Conservation (phyloP, 2,329 filamentous ascomycete genomes). For the Amauroascus verrucosus region DNA sequence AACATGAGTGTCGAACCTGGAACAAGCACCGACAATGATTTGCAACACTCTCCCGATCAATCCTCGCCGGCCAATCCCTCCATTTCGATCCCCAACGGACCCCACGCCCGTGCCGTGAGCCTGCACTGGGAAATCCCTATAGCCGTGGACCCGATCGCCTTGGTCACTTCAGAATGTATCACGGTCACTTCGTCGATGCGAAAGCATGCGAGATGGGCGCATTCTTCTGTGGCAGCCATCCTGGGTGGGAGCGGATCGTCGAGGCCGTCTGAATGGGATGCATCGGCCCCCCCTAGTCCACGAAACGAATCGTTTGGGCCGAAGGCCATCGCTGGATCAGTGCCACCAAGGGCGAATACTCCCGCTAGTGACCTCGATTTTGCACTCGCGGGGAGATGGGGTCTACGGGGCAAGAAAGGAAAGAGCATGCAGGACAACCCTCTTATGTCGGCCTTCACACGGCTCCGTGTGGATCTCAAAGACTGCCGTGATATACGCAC, state of each 20-base stretch:
- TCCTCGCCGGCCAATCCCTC: not conserved
- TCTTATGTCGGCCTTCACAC: conserved; percentile 87
- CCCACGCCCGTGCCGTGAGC: not conserved
- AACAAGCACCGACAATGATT: conserved; percentile 6
- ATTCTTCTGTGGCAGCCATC: conserved; percentile 92
- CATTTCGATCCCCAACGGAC: conserved; percentile 1
- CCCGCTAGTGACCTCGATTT: conserved; percentile 31
- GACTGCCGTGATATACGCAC: conserved; percentile 77
- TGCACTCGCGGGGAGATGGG: conserved; percentile 72
- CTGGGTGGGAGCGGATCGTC: conserved; percentile 57
- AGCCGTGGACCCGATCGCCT: conserved; percentile 77
- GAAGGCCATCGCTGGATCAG: conserved; percentile 15
- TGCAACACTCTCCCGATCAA: not conserved
- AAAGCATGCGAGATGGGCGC: conserved; percentile 90
- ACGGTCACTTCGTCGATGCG: conserved; percentile 97
- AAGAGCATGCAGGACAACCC: conserved; percentile 98
- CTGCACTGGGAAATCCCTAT: conserved; percentile 36
- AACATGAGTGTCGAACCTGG: conserved; percentile 14
- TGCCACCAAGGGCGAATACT: conserved; percentile 18
- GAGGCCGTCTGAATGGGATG: conserved; percentile 37
- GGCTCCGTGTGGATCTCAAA: conserved; percentile 76
- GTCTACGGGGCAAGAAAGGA: conserved; percentile 83
- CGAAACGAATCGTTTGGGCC: conserved; percentile 20
- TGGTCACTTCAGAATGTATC: conserved; percentile 98
- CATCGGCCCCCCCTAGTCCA: conserved; percentile 30